Percentiles rank a stretch among this genome's conserved stretches.
These are phyloP conservation scores for Bruguiera sexangula DNA, from an alignment of 345 rosid genomes.

Conservation along the genomic window DNA sequence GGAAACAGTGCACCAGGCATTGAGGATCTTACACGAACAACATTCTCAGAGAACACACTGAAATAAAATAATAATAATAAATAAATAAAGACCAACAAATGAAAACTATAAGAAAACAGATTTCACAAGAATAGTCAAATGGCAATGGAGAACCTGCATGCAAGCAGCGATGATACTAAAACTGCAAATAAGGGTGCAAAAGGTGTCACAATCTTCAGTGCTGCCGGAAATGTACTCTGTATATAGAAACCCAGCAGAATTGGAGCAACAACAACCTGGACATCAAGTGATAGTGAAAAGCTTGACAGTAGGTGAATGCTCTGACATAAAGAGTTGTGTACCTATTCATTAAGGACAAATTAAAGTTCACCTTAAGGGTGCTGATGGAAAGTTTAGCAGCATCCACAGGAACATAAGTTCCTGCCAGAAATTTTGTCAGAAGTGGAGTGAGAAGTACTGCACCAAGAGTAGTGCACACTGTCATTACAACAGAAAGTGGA, in stretches of 20 bases:
- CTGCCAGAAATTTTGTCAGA: conserved; percentile 51
- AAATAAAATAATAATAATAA: background rate
- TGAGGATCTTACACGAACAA: conserved; percentile 49
- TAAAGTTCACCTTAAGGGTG: conserved; percentile 50
- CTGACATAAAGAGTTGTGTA: background rate
- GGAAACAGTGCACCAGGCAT: conserved; percentile 32
- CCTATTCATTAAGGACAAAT: background rate
- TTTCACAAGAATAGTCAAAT: background rate
- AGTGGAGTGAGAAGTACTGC: conserved; percentile 62
- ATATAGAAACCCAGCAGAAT: conserved; percentile 55
- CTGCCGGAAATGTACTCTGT: conserved; percentile 48
- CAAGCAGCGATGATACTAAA: conserved; percentile 52
- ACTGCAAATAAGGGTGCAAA: conserved; percentile 60
- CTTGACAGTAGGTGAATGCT: conserved; percentile 1
- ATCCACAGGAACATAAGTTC: conserved; percentile 65
- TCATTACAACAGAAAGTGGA: conserved; percentile 59
- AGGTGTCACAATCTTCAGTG: conserved; percentile 46
- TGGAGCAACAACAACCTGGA: conserved; percentile 60
- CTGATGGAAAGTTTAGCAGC: conserved; percentile 57
- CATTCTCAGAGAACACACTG: conserved; percentile 61
- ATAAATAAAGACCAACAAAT: background rate
- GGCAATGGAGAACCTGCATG: conserved; percentile 48
- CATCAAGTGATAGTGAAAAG: conserved; percentile 1
- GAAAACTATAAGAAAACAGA: background rate
- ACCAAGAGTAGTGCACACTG: conserved; percentile 57